Evolutionary conservation across 768 basidiomycete genomes (phyloP).

Genomic region (Gymnopilus junonius): DNA sequence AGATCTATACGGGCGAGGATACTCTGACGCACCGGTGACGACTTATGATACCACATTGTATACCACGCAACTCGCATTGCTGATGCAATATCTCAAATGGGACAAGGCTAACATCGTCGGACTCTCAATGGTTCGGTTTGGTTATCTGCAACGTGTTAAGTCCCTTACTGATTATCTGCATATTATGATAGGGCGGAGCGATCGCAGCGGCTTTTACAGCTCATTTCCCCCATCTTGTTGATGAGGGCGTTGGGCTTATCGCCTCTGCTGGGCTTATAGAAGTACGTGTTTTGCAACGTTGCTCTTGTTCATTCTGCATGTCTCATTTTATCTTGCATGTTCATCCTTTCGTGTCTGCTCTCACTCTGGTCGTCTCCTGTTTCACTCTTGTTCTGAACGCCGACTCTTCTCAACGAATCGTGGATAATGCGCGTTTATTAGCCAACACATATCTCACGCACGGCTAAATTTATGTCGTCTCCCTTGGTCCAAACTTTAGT

Average conservation of each 20-base stretch:
- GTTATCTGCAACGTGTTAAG: neutral
- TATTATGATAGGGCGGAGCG: slow-evolving; percentile 62
- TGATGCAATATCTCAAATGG: slow-evolving; percentile 82
- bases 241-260: slow-evolving; percentile 66
- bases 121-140: slow-evolving; percentile 69
- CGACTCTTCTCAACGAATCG: neutral
- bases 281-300: slow-evolving; percentile 34
- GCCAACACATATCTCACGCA: slow-evolving; percentile 71
- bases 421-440: slow-evolving; percentile 25
- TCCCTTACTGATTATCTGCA: neutral
- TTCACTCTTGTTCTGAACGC: neutral
- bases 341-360: neutral
- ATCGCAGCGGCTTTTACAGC: slow-evolving; percentile 73
- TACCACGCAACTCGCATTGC: slow-evolving; percentile 78
- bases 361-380: too few relatives aligned
- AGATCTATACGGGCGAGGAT: slow-evolving; percentile 86
- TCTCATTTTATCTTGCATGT: slow-evolving; percentile 3
- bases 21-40: slow-evolving; percentile 78
- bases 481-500: slow-evolving; percentile 72
- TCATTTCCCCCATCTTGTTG: slow-evolving; percentile 73
- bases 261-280: slow-evolving; percentile 74
- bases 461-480: slow-evolving; percentile 78
- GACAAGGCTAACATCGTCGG: slow-evolving; percentile 66
- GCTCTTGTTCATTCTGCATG: neutral
- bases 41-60: slow-evolving; percentile 69